These are phyloP conservation scores for Seiridium unicorne DNA, from an alignment of 2,329 filamentous ascomycete species.

Conservation along the genomic window DNA sequence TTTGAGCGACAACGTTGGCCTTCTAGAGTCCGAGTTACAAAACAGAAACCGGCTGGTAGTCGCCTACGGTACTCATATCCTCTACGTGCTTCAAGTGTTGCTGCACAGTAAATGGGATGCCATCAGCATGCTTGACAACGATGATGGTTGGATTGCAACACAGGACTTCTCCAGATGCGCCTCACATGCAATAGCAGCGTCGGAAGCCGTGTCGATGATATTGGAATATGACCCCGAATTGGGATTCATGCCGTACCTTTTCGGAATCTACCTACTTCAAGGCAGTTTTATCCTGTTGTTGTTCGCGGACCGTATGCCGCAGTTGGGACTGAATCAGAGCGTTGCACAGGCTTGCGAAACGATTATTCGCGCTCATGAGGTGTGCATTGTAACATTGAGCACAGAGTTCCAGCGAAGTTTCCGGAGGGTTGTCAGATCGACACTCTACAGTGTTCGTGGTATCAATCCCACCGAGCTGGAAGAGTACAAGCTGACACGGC, in stretches of 20 bases:
- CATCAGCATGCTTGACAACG: not conserved
- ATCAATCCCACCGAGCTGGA: not conserved
- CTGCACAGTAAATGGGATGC: not conserved
- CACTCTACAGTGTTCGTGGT: not conserved
- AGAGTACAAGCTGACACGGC: not conserved
- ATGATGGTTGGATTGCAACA: not conserved
- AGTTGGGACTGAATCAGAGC: not conserved
- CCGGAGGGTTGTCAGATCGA: not conserved
- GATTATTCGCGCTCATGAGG: not conserved
- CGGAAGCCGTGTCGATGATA: not conserved
- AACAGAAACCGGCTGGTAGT: not conserved
- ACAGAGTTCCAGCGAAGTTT: slow-evolving; percentile 1
- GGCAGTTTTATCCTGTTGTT: not conserved
- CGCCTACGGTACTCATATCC: not conserved
- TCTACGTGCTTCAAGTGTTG: not conserved
- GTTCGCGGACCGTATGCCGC: slow-evolving; percentile 1
- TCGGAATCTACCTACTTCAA: not conserved
- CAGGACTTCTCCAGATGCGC: not conserved
- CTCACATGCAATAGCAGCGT: not conserved
- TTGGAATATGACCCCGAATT: not conserved
- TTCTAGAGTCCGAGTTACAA: not conserved
- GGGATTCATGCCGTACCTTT: not conserved
- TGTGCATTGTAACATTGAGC: not conserved
- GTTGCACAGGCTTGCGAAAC: not conserved
- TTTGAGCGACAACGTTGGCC: not conserved